phyloP scores from a whole-genome alignment of 495 filamentous ascomycete genomes.

The Neurospora sp. region DNA sequence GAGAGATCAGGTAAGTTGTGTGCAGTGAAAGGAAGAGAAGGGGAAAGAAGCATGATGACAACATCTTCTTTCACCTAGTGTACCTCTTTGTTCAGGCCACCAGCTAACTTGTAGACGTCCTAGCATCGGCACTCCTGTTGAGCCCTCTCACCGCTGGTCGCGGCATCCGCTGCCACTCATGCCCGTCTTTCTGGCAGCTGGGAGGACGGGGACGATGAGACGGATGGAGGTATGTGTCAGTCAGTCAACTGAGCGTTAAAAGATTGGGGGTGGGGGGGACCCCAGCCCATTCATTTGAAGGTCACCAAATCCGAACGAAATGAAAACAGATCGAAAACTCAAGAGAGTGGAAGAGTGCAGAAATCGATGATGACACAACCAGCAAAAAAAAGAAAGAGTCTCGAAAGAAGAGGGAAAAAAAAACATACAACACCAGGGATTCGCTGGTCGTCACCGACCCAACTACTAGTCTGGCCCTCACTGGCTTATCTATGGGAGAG shows the following conservation, averaged over 20 bases:
- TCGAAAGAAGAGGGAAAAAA: slow-evolving; percentile 8
- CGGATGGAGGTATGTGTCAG: background rate
- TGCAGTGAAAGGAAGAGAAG: too few species aligned
- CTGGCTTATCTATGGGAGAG: slow-evolving; percentile 36
- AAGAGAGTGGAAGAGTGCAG: background rate
- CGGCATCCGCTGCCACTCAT: background rate
- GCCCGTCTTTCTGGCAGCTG: background rate
- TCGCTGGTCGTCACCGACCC: slow-evolving; percentile 32
- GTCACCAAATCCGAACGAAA: background rate
- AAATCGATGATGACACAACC: background rate
- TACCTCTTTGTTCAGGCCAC: too few species aligned
- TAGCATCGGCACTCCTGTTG: background rate
- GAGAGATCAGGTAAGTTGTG: background rate
- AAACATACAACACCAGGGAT: slow-evolving; percentile 37
- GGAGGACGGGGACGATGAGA: background rate
- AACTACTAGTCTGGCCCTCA: slow-evolving; percentile 33
- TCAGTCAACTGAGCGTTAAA: background rate
- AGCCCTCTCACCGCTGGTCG: background rate
- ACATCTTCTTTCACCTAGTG: too few species aligned
- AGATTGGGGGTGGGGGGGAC: background rate
- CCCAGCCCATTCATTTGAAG: background rate
- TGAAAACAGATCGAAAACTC: background rate
- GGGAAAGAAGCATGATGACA: too few species aligned
- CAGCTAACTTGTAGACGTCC: background rate
- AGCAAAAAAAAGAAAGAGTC: background rate